These are phyloP conservation scores for Trichoderma citrinoviride DNA, from an alignment of 2,329 filamentous ascomycete genomes.

Conservation along the genomic window DNA sequence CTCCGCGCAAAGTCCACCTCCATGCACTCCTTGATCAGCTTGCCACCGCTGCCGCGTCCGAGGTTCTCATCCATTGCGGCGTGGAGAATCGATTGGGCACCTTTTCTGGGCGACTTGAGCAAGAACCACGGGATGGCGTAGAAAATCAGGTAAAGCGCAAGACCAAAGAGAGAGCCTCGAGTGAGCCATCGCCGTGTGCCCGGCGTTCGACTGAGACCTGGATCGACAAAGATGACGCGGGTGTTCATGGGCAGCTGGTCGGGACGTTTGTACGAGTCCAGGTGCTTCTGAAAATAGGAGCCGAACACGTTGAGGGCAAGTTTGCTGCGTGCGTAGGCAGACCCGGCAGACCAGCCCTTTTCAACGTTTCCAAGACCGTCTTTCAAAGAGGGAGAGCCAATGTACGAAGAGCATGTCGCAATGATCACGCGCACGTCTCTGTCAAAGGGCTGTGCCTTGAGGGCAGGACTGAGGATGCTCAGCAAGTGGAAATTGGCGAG, in stretches of 20 bases:
- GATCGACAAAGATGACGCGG: constrained; percentile 82
- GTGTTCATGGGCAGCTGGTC: constrained; percentile 81
- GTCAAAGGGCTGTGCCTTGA: constrained; percentile 88
- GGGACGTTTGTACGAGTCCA: constrained; percentile 78
- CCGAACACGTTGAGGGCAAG: constrained; percentile 88
- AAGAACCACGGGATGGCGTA: constrained; percentile 86
- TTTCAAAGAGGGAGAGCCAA: constrained; percentile 67
- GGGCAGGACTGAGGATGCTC: constrained; percentile 83
- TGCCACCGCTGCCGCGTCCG: constrained; percentile 62
- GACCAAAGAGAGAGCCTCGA: constrained; percentile 75
- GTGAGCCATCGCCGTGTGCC: constrained; percentile 86
- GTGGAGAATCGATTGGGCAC: constrained; percentile 81
- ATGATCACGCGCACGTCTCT: constrained; percentile 88
- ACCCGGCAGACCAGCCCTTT: constrained; percentile 53
- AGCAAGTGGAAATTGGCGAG: constrained; percentile 94
- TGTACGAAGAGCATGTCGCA: constrained; percentile 83
- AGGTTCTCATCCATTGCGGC: constrained; percentile 80
- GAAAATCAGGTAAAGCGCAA: constrained; percentile 70
- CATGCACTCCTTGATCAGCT: constrained; percentile 84
- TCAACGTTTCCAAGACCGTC: constrained; percentile 44
- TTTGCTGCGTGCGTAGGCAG: constrained; percentile 64
- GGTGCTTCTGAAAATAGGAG: constrained; percentile 85
- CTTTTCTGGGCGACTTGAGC: constrained; percentile 78
- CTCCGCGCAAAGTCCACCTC: constrained; percentile 67
- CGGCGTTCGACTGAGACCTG: constrained; percentile 78